Evolutionary conservation across 2,329 filamentous ascomycete genomes (phyloP), one percentile per base, ranked within the genome.

Genomic region (Penicillium freii): DNA sequence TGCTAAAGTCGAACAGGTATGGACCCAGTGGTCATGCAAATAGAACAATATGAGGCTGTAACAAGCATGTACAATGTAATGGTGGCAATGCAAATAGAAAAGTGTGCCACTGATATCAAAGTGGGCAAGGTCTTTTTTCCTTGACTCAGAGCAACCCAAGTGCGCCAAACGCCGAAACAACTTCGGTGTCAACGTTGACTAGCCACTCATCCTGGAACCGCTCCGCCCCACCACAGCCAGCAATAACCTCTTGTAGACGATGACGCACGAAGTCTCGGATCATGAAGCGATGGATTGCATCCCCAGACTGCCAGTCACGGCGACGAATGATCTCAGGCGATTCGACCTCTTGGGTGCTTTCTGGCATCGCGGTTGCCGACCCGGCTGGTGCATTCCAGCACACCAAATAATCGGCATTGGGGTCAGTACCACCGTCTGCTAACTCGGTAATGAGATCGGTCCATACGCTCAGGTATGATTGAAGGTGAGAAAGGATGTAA

Each of bases 401-500:
- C 47, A 77, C 72, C 7, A 79, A 67, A 53, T 79, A 78, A 56
- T 79, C 77, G 39, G 76, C 68, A 51, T 71, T 68, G 27, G 70
- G 68, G 34, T 78, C 76, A 5, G 72, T 67, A 1, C 72, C 66
- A 15, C 75, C 77, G 43, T 80, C 76, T 13, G 75, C 71, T 2
- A 80, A 66, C 51, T 80, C 78, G 23, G 72, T 75, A 39, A 78
- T 68, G 23, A 79, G 70, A 57, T 79, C 76, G 3, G 78, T 80
- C 78, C 78, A 81, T 29, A 78, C 67, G 5, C 69, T 78, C 13
- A 81, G 68, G 47, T 80, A 76, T 5, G 75, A 77, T 60, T 81
- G 78, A 25, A 81, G 64, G 33, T 77, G 70, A 23, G 73, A 73
- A 43, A 79, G 70, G 40, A 79, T 71, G 54, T 75, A 75, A 3